A percentile compares a stretch with the other conserved stretches of the same genome.
These are phyloP conservation scores for Volvox africanus DNA, from an alignment of 139 green algal species.

Conservation along the genomic window DNA sequence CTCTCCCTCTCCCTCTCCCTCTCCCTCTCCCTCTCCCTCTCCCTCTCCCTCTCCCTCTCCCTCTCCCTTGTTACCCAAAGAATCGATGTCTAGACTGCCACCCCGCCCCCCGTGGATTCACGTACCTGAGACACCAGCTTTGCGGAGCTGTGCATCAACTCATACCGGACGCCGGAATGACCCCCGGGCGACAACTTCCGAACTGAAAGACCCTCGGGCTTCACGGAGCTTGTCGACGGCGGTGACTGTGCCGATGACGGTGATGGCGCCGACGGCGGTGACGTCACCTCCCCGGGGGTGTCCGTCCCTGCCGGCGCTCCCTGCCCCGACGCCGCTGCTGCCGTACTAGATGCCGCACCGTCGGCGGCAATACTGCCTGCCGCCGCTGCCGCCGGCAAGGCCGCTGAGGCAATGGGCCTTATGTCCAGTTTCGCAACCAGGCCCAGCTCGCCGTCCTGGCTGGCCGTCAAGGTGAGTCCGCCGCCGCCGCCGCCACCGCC, in stretches of 20 bases:
- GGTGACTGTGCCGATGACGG: not conserved
- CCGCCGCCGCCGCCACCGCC: not conserved
- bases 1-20: too few species aligned
- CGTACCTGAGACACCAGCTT: conserved; percentile 16
- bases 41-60: too few species aligned
- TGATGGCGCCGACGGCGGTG: not conserved
- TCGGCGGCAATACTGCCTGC: not conserved
- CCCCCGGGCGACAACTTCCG: not conserved
- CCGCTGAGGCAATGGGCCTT: not conserved
- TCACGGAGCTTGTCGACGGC: not conserved
- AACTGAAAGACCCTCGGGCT: not conserved
- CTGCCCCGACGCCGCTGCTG: not conserved
- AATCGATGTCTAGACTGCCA: too few species aligned
- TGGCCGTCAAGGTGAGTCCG: not conserved
- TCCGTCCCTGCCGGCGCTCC: not conserved
- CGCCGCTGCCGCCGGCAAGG: not conserved
- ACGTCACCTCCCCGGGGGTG: not conserved
- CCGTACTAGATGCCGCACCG: not conserved
- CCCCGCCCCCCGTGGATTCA: too few species aligned
- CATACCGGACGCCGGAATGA: not conserved
- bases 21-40: too few species aligned
- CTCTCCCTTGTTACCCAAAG: too few species aligned
- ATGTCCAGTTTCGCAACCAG: conserved; percentile 27
- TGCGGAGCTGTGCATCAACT: not conserved
- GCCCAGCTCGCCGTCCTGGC: conserved; percentile 7